Conservation (phyloP, 345 rosid genomes). For the Gossypium ekmanianum region DNA sequence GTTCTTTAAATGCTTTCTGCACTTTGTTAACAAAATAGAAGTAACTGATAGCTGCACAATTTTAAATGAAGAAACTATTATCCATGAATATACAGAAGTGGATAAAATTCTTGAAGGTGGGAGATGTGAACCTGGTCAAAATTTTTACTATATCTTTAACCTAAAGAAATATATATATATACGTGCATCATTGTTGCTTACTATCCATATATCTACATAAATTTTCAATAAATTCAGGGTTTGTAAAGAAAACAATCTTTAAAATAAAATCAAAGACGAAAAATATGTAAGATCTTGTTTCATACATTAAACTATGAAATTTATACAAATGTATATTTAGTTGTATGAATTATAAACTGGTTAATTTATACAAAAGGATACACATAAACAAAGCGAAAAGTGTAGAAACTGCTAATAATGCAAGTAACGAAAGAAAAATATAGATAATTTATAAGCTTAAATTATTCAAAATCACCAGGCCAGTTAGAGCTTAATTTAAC, state of each 20-base stretch:
- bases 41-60: no score
- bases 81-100: no score
- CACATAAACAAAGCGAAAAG: background rate
- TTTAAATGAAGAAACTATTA: no score
- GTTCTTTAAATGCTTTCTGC: no score
- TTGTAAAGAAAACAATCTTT: background rate
- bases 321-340: no score
- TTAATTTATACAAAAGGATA: background rate
- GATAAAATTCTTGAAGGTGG: no score
- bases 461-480: background rate
- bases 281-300: no score
- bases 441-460: background rate
- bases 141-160: no score
- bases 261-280: background rate
- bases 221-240: background rate
- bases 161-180: no score
- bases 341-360: background rate
- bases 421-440: background rate
- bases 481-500: background rate
- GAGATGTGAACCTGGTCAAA: no score
- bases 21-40: no score
- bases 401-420: constrained; percentile 4
- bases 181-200: background rate
- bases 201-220: background rate
- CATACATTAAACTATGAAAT: no score